Evolutionary conservation across 768 basidiomycete genomes (phyloP), one percentile per base, ranked within the genome.

Genomic region (Boletus rufocinnamomeus): DNA sequence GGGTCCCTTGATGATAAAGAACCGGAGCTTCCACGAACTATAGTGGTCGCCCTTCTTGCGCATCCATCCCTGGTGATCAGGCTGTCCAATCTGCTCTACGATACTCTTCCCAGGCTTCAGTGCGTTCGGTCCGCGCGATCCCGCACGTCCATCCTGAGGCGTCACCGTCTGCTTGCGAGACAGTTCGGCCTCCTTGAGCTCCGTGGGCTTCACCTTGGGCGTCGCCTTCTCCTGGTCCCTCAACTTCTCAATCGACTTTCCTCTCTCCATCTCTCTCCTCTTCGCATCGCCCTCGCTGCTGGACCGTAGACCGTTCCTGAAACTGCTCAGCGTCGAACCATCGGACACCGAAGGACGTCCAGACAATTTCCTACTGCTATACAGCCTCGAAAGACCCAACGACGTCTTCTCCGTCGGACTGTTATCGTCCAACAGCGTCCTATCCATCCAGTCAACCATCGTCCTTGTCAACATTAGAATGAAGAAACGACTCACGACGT

Each of bases 21-120:
- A 99, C 46, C 96, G 79, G 60, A 80, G 67, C 77, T 97, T 98
- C 97, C 97, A 99, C 21, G 82, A 79, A 65, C 92, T 95, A 72
- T 97, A 98, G 62, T 88, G 79, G 48, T 97, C 97, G 2, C 92
- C 92, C 77, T 87, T 93, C 83, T 98, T 99, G 69, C 91, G 83
- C 89, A 99, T 88, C 88, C 93, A 98, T 8, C 97, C 97, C 34
- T 81, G 79, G 71, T 91, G 86, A 75, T 99, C 97, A 17, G 93
- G 85, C 27, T 83, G 83, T 5, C 96, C 97, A 60, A 99, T 94
- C 74, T 96, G 92, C 55, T 93, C 86, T 54, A 97, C 72, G 50
- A 97, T 89, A 58, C 85, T 93, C 71, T 80, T 78, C 0, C 90
- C 91, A 32, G 78, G 79, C 66, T 80, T 82, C 60, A 86, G 70